These are phyloP conservation scores for Plantago elongata DNA, from an alignment of 257 asterid species.

Conservation along the genomic window DNA sequence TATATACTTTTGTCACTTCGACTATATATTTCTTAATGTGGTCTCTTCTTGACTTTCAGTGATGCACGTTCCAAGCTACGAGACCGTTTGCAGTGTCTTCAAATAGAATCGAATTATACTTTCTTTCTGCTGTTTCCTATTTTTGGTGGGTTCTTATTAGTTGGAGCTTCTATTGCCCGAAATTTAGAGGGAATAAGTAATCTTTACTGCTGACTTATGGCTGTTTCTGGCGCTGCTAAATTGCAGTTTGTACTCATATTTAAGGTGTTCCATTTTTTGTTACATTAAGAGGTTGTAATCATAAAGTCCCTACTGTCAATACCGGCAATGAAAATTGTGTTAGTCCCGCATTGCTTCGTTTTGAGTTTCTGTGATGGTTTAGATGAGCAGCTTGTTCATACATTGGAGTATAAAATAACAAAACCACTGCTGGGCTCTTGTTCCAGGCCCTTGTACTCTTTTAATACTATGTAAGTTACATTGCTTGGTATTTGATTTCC, in stretches of 20 bases:
- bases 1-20: not conserved
- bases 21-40: slow-evolving; percentile 1
- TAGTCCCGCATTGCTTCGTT: not conserved
- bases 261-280: not conserved
- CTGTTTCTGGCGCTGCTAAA: not conserved
- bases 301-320: not conserved
- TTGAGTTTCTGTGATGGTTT: not conserved
- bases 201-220: slow-evolving; percentile 11
- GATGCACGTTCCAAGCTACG: slow-evolving; percentile 72
- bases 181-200: slow-evolving; percentile 31
- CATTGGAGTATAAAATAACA: not conserved
- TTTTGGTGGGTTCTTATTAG: slow-evolving; percentile 18
- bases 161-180: slow-evolving; percentile 21
- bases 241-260: slow-evolving; percentile 4
- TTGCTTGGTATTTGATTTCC: too few species aligned
- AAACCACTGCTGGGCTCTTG: too few species aligned
- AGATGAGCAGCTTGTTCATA: not conserved
- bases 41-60: slow-evolving; percentile 39
- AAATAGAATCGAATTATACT: slow-evolving; percentile 22
- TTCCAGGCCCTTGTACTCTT: too few species aligned
- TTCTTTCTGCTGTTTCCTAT: slow-evolving; percentile 6
- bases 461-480: too few species aligned
- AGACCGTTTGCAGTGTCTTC: slow-evolving; percentile 49
- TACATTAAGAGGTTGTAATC: slow-evolving; percentile 4
- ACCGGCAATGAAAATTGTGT: not conserved